Evolutionary conservation across 2,329 filamentous ascomycete species (phyloP).

Genomic region (Paraphoma chrysanthemicola): DNA sequence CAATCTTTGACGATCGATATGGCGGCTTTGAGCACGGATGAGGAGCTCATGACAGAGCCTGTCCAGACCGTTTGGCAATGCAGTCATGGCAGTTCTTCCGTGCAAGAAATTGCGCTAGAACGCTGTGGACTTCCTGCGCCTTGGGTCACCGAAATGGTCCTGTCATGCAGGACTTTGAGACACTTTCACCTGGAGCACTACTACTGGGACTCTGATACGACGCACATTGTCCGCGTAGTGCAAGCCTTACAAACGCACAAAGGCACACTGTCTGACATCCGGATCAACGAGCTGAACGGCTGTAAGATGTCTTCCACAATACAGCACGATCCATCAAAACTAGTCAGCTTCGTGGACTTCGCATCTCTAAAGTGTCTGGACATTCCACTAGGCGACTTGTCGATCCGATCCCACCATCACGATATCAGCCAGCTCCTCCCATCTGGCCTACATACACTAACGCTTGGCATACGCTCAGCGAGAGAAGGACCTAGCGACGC

Average conservation of each 20-base stretch:
- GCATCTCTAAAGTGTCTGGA: not conserved
- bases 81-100: not conserved
- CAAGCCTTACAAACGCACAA: not conserved
- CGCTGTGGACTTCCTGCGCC: not conserved
- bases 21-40: not conserved
- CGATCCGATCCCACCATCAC: not conserved
- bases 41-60: not conserved
- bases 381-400: not conserved
- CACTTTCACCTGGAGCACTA: slow-evolving; percentile 1
- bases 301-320: not conserved
- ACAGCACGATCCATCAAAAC: not conserved
- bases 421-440: not conserved
- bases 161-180: not conserved
- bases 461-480: not conserved
- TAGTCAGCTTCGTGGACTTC: not conserved
- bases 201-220: not conserved
- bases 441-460: not conserved
- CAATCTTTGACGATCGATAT: not conserved
- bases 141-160: not conserved
- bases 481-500: not conserved
- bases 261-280: not conserved
- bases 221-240: not conserved
- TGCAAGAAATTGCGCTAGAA: slow-evolving; percentile 1
- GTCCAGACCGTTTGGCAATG: not conserved
- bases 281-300: slow-evolving; percentile 2